Percentiles rank a stretch among this genome's conserved stretches.
phyloP scores from a whole-genome alignment of 768 basidiomycete genomes.

The Lyophyllum atratum region DNA sequence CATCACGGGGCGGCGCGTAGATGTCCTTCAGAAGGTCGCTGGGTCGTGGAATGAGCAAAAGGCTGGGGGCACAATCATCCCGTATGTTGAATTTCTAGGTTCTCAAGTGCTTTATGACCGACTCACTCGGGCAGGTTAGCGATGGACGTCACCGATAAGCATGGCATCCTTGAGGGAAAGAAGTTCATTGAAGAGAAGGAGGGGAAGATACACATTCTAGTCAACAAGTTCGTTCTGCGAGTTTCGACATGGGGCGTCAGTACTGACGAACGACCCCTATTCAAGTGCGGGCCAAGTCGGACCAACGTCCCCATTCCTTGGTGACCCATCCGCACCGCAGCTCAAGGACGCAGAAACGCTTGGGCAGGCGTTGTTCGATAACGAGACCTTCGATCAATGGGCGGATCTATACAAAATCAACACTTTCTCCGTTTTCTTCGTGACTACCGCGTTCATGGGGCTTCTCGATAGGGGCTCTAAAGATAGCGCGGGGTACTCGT shows the following conservation, averaged over 20 bases:
- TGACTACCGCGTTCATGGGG: constrained; percentile 75
- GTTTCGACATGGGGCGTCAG: not conserved
- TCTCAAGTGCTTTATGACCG: not conserved
- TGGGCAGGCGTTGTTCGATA: constrained; percentile 69
- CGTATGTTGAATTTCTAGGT: constrained; percentile 41
- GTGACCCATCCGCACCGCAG: constrained; percentile 55
- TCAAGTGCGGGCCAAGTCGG: constrained; percentile 75
- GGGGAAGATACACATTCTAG: constrained; percentile 74
- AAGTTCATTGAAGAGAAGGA: constrained; percentile 56
- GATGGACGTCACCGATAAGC: constrained; percentile 74
- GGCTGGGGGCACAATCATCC: constrained; percentile 52
- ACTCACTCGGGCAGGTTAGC: constrained; percentile 36
- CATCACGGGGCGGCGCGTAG: constrained; percentile 69
- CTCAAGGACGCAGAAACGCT: constrained; percentile 64
- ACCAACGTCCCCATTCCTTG: constrained; percentile 60
- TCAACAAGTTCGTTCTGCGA: constrained; percentile 67
- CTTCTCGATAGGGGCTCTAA: constrained; percentile 72
- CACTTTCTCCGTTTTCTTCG: constrained; percentile 76
- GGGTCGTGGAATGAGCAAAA: constrained; percentile 45
- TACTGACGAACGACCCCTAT: not conserved
- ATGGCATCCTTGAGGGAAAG: constrained; percentile 61
- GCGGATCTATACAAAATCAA: constrained; percentile 63
- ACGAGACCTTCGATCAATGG: constrained; percentile 68
- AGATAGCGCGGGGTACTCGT: constrained; percentile 57
- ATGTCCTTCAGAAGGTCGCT: constrained; percentile 62